These are phyloP conservation scores for Exophiala sp. DNA, from an alignment of 2,329 filamentous ascomycete genomes.

Conservation along the genomic window DNA sequence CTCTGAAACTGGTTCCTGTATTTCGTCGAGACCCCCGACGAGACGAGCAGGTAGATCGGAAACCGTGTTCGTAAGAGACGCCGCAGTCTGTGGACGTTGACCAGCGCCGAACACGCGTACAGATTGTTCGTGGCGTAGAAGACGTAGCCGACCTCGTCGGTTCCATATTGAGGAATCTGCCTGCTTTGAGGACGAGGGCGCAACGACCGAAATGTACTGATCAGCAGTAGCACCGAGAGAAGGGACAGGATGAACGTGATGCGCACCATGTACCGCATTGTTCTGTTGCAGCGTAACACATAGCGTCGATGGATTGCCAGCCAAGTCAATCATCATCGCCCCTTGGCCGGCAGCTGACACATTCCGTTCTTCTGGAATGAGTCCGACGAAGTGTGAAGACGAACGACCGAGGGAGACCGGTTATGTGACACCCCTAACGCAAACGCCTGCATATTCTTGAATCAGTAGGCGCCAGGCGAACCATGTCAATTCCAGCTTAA, in stretches of 20 bases:
- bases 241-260: neutral
- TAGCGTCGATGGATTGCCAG: too few relatives aligned
- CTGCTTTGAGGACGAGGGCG: neutral
- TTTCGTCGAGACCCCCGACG: neutral
- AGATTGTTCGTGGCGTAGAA: constrained; percentile 8
- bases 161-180: neutral
- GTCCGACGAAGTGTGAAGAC: too few relatives aligned
- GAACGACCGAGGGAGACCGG: too few relatives aligned
- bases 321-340: too few relatives aligned
- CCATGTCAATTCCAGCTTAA: too few relatives aligned
- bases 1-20: neutral
- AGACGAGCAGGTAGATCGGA: constrained; percentile 7
- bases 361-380: too few relatives aligned
- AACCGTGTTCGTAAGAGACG: neutral
- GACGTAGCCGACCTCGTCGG: constrained; percentile 1
- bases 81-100: constrained; percentile 6
- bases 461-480: too few relatives aligned
- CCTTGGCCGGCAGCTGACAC: neutral
- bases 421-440: too few relatives aligned
- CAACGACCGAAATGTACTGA: neutral
- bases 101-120: constrained; percentile 8
- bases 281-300: too few relatives aligned
- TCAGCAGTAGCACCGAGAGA: neutral
- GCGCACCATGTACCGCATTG: too few relatives aligned
- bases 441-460: too few relatives aligned